Evolutionary conservation across 495 filamentous ascomycete species (phyloP).

Genomic region (Penicillium soppii): DNA sequence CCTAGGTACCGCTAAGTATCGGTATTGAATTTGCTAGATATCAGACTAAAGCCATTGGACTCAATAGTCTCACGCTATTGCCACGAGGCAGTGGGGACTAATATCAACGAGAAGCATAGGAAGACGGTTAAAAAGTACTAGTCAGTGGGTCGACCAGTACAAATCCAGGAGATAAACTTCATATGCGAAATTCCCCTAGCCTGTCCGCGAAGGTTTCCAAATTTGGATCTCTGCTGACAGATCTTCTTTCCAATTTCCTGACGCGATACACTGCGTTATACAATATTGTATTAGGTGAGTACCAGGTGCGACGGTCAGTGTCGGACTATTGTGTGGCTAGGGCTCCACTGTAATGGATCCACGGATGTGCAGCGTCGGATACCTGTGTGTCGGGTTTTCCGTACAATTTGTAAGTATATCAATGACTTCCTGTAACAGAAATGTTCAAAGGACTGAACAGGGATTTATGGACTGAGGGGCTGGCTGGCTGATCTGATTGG

Average conservation of each 20-base stretch:
- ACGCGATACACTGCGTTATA: too few relatives aligned
- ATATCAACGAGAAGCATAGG: conserved; percentile 14
- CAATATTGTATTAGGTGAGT: too few relatives aligned
- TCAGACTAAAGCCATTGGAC: background rate
- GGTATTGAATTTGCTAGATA: background rate
- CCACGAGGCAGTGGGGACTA: conserved; percentile 9
- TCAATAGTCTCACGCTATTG: conserved; percentile 9
- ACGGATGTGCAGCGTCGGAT: background rate
- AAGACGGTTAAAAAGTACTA: conserved; percentile 36
- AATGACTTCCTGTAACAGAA: background rate
- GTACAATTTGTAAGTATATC: background rate
- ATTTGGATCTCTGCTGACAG: background rate
- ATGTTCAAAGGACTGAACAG: background rate
- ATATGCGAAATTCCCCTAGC: background rate
- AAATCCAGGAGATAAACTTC: conserved; percentile 17
- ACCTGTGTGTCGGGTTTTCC: background rate
- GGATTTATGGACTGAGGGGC: background rate
- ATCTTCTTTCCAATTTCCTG: background rate
- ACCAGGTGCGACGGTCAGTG: conserved; percentile 1
- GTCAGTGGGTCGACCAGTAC: conserved; percentile 25
- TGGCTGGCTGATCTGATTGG: background rate
- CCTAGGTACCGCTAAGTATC: too few relatives aligned
- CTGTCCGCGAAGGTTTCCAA: too few relatives aligned
- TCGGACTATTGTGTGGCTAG: background rate
- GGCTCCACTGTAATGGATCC: conserved; percentile 4